Evolutionary conservation across 2,329 filamentous ascomycete genomes (phyloP).

Genomic region (Incumbomyces lentus): DNA sequence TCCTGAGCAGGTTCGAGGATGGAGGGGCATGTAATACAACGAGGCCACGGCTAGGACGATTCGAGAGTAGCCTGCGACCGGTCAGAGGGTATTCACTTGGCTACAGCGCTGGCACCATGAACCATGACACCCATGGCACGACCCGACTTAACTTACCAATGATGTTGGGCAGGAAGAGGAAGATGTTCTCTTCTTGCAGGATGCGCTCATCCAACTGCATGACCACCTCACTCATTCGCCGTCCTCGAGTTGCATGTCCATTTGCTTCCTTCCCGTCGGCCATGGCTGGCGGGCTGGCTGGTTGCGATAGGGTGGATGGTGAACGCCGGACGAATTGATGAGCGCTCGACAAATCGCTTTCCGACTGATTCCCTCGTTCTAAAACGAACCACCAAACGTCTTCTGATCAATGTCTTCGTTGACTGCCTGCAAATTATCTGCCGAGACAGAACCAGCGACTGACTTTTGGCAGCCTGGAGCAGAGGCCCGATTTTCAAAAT

Average conservation of each 20-base stretch:
- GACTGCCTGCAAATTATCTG: too few species aligned
- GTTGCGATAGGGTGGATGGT: too few species aligned
- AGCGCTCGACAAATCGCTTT: too few species aligned
- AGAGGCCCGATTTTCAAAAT: too few species aligned
- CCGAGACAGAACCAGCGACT: too few species aligned
- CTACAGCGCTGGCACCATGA: too few species aligned
- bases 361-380: too few species aligned
- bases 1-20: slow-evolving; percentile 33
- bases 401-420: too few species aligned
- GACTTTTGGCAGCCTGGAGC: too few species aligned
- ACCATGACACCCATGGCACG: background rate
- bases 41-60: slow-evolving; percentile 78
- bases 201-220: slow-evolving; percentile 25
- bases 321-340: too few species aligned
- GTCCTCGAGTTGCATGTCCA: slow-evolving; percentile 21
- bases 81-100: background rate
- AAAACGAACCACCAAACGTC: too few species aligned
- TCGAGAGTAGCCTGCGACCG: slow-evolving; percentile 56
- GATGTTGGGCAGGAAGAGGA: slow-evolving; percentile 70
- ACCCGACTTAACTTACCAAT: slow-evolving; percentile 52
- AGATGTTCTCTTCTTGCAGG: slow-evolving; percentile 59
- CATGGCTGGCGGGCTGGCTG: background rate
- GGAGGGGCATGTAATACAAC: slow-evolving; percentile 97
- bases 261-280: slow-evolving; percentile 15
- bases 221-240: slow-evolving; percentile 21